Conservation (phyloP, 176 grass and related monocot genomes). For the Rhynchospora tenuis region DNA sequence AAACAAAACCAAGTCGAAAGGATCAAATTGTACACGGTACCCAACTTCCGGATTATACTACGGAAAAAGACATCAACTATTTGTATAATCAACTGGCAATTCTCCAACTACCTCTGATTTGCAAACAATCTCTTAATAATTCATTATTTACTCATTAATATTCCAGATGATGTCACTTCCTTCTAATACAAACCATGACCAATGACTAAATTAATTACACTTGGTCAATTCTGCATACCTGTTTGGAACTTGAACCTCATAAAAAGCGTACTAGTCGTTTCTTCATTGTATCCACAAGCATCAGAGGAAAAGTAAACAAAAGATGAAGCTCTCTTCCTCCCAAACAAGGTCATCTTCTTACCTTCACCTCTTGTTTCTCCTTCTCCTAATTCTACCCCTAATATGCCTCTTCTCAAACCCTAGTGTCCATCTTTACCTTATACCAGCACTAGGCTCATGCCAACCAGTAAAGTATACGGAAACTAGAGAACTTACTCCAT, state of each 20-base stretch:
- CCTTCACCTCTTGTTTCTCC: not conserved
- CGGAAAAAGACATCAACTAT: not conserved
- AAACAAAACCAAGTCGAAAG: no score
- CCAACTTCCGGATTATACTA: not conserved
- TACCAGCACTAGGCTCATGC: not conserved
- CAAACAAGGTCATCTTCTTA: not conserved
- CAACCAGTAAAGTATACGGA: not conserved
- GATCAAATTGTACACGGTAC: no score
- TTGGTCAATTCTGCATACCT: not conserved
- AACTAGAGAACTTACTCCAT: not conserved
- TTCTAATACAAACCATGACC: not conserved
- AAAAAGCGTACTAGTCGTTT: not conserved
- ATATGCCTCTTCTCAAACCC: slow-evolving; percentile 8
- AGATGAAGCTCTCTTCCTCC: not conserved
- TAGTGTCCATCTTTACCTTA: not conserved
- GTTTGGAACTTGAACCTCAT: not conserved
- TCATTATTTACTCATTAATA: not conserved
- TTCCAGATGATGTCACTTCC: not conserved
- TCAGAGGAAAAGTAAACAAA: not conserved
- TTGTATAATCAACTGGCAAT: not conserved
- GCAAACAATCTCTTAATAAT: not conserved
- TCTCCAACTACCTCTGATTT: not conserved
- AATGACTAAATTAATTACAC: not conserved
- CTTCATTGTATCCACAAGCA: not conserved
- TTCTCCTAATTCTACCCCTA: not conserved